phyloP scores from a whole-genome alignment of 2,329 filamentous ascomycete species.

The Colletotrichum ledebouriae region DNA sequence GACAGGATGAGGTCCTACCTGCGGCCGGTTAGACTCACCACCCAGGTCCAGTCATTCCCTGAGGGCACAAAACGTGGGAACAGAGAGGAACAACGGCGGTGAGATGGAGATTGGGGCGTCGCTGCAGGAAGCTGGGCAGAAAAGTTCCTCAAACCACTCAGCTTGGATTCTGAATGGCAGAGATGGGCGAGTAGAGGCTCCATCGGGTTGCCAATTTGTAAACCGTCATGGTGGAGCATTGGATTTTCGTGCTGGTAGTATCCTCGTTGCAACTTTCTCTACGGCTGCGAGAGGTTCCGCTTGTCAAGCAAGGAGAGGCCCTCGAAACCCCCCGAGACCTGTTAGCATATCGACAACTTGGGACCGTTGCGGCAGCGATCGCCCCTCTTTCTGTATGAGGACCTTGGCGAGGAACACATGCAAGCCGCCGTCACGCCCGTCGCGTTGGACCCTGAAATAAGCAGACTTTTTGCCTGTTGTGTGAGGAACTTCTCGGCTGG shows the following conservation, averaged over 20 bases:
- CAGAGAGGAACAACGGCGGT: conserved; percentile 22
- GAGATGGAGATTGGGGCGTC: conserved; percentile 11
- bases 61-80: neutral
- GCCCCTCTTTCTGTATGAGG: conserved; percentile 18
- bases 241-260: conserved; percentile 5
- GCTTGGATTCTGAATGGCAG: neutral
- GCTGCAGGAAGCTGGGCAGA: conserved; percentile 14
- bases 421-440: conserved; percentile 37
- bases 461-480: conserved; percentile 9
- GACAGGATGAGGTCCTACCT: conserved; percentile 23
- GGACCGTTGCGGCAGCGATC: conserved; percentile 39
- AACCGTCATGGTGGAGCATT: conserved; percentile 38
- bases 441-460: conserved; percentile 39
- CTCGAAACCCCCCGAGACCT: conserved; percentile 28
- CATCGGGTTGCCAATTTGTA: conserved; percentile 22
- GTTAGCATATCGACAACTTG: conserved; percentile 22
- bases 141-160: conserved; percentile 17
- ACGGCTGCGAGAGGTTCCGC: conserved; percentile 32
- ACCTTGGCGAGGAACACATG: conserved; percentile 39
- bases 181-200: conserved; percentile 10
- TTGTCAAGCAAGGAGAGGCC: conserved; percentile 21
- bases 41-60: neutral
- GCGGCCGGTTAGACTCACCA: conserved; percentile 6
- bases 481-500: conserved; percentile 6
- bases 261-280: conserved; percentile 5